Percentiles rank a stretch among this genome's conserved stretches.
phyloP scores from a whole-genome alignment of 805 yeast species.

The Starmera pachycereana region DNA sequence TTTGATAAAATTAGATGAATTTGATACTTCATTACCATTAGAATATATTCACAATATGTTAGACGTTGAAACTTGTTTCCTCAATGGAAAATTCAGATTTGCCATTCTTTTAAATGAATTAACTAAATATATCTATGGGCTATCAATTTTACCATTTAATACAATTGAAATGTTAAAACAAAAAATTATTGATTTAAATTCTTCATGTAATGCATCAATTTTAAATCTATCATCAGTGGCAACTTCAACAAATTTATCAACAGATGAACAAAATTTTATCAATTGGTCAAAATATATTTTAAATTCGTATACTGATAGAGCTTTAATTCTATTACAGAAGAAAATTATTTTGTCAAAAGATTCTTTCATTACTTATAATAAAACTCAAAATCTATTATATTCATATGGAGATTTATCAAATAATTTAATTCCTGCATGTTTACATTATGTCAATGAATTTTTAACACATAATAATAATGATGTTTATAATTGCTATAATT shows the following conservation, averaged over 20 bases:
- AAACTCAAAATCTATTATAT: slow-evolving; percentile 23
- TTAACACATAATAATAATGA: slow-evolving; percentile 35
- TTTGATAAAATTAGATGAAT: slow-evolving; percentile 39
- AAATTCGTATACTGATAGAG: slow-evolving; percentile 47
- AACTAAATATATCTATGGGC: slow-evolving; percentile 39
- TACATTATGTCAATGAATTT: slow-evolving; percentile 48
- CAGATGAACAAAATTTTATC: slow-evolving; percentile 28
- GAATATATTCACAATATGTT: slow-evolving; percentile 30
- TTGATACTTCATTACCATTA: slow-evolving; percentile 46
- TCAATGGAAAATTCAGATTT: slow-evolving; percentile 44
- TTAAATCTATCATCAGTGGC: slow-evolving; percentile 25
- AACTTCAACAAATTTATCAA: slow-evolving; percentile 27
- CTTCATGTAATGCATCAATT: slow-evolving; percentile 40
- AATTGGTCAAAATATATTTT: slow-evolving; percentile 37
- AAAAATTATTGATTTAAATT: slow-evolving; percentile 40
- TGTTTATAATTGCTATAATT: slow-evolving; percentile 43
- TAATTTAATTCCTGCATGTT: slow-evolving; percentile 44
- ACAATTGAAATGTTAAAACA: slow-evolving; percentile 33
- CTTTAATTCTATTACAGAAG: slow-evolving; percentile 31
- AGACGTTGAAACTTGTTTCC: slow-evolving; percentile 35
- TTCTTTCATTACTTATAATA: slow-evolving; percentile 16
- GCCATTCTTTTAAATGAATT: slow-evolving; percentile 43
- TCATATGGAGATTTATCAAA: slow-evolving; percentile 40
- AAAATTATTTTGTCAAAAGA: slow-evolving; percentile 23
- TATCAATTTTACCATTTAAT: slow-evolving; percentile 29